Percentiles rank a stretch among this genome's conserved stretches.
Evolutionary conservation across 148 eudicot species (phyloP).

Genomic region (Arctostaphylos glauca): DNA sequence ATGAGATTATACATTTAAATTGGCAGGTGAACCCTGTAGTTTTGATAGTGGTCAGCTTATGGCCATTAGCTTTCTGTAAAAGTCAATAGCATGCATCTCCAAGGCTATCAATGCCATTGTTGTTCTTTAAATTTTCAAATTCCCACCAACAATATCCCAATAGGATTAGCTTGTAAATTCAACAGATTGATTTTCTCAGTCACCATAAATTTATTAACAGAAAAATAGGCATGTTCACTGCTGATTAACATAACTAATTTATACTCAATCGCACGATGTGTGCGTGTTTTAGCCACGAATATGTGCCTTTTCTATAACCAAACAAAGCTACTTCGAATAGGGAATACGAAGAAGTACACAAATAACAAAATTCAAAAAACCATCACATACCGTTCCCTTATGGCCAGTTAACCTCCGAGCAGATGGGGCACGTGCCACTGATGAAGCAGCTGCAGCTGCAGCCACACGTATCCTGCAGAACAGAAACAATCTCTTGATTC

Average conservation of each 20-base stretch:
- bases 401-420: constrained; percentile 58
- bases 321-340: background rate
- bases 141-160: background rate
- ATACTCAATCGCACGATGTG: background rate
- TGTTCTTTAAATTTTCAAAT: background rate
- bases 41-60: too few species aligned
- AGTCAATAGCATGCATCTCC: background rate
- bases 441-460: constrained; percentile 97
- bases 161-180: background rate
- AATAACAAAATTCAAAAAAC: background rate
- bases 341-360: background rate
- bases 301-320: background rate
- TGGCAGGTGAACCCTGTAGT: too few species aligned
- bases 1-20: background rate
- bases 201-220: background rate
- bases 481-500: constrained; percentile 3
- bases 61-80: background rate
- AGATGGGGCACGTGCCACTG: constrained; percentile 89
- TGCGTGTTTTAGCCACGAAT: background rate
- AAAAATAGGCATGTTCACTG: too few species aligned
- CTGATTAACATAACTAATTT: background rate
- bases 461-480: constrained; percentile 93
- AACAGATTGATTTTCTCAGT: background rate
- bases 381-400: constrained; percentile 62
- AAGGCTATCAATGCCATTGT: background rate